Evolutionary conservation across 441 rosid species (phyloP).

Genomic region (Rhodomyrtus psidioides): DNA sequence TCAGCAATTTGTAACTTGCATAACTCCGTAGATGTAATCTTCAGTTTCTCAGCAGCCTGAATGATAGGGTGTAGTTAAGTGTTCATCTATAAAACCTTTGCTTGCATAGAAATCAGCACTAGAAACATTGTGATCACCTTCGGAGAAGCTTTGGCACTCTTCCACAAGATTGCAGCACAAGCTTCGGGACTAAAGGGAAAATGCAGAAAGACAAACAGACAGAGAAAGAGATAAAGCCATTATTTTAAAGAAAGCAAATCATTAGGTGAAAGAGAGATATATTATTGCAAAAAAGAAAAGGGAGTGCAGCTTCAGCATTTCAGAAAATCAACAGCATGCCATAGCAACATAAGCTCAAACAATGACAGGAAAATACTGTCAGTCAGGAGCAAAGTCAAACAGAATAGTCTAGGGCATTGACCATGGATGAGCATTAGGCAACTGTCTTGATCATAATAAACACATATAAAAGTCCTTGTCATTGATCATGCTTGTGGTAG

Average conservation of each 20-base stretch:
- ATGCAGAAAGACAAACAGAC: background rate
- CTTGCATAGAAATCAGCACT: background rate
- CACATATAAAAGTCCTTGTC: background rate
- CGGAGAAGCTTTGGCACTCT: slow-evolving; percentile 84
- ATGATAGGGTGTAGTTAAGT: background rate
- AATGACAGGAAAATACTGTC: background rate
- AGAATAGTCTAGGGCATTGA: background rate
- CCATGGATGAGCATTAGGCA: background rate
- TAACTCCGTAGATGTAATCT: slow-evolving; percentile 71
- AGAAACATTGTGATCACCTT: slow-evolving; percentile 38
- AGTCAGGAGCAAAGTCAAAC: background rate
- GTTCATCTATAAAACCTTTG: slow-evolving; percentile 1
- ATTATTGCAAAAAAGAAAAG: background rate
- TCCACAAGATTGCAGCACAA: slow-evolving; percentile 96
- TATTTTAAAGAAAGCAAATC: background rate
- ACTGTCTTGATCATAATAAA: background rate
- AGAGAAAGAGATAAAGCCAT: background rate
- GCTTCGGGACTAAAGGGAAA: slow-evolving; percentile 81
- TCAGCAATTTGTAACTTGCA: slow-evolving; percentile 69
- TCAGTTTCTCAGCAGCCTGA: slow-evolving; percentile 93
- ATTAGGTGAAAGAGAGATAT: background rate
- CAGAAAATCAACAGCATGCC: background rate
- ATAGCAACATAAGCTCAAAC: background rate
- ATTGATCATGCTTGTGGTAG: background rate
- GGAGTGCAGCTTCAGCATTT: background rate